These are phyloP conservation scores for Yarrowia sp. DNA, from an alignment of 805 yeast genomes.

Conservation along the genomic window DNA sequence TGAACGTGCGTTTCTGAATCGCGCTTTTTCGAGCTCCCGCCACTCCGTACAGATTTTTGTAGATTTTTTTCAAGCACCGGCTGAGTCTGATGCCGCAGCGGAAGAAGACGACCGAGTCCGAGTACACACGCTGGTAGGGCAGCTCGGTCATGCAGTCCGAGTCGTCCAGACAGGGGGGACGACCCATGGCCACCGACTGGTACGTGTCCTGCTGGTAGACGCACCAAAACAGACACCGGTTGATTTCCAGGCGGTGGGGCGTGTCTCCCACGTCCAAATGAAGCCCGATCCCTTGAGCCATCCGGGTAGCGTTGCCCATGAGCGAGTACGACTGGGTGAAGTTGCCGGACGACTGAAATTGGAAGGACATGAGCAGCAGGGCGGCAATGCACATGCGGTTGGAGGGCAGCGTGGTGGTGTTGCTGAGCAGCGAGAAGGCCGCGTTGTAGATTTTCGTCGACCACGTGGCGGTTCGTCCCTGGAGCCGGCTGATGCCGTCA, in stretches of 20 bases:
- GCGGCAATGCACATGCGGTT: conserved; percentile 28
- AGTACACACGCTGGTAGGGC: conserved; percentile 23
- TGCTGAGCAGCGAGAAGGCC: conserved; percentile 6
- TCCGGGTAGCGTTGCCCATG: conserved; percentile 30
- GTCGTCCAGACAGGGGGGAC: conserved; percentile 23
- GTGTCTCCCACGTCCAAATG: conserved; percentile 26
- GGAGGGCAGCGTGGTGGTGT: conserved; percentile 13
- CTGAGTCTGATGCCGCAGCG: conserved; percentile 16
- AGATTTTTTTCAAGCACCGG: conserved; percentile 10
- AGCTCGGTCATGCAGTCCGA: conserved; percentile 29
- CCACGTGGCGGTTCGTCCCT: conserved; percentile 26
- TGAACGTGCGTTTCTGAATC: conserved; percentile 3
- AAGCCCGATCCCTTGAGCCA: conserved; percentile 21
- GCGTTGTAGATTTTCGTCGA: conserved; percentile 35
- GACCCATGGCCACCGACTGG: conserved; percentile 29
- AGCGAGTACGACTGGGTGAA: conserved; percentile 20
- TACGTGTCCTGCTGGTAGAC: conserved; percentile 28
- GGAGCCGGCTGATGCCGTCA: conserved; percentile 13
- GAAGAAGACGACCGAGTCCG: conserved; percentile 18
- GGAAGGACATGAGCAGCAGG: conserved; percentile 21
- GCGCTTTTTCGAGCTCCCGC: conserved; percentile 23
- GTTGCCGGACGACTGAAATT: conserved; percentile 25
- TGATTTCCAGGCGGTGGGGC: conserved; percentile 12
- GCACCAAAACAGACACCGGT: conserved; percentile 29
- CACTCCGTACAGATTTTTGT: conserved; percentile 22